phyloP scores from a whole-genome alignment of 306 rosid species.

The Argentina anserina region DNA sequence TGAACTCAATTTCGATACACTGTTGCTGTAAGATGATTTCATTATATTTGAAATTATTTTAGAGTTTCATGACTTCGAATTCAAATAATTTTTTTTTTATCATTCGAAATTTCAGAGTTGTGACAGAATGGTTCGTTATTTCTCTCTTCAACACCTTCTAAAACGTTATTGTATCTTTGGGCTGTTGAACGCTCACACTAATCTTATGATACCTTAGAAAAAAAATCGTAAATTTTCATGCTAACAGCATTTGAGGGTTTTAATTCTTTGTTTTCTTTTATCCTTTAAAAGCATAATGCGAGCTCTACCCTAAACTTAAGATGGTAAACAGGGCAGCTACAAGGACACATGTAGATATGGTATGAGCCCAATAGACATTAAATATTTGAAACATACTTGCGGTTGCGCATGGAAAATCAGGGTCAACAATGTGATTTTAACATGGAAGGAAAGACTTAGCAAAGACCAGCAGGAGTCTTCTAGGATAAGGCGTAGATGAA shows the following conservation, averaged over 20 bases:
- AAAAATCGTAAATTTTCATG: not conserved
- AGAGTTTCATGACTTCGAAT: too few species aligned
- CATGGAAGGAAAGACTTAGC: not conserved
- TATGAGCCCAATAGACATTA: conserved; percentile 2
- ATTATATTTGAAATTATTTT: too few species aligned
- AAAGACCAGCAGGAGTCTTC: not conserved
- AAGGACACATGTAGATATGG: not conserved
- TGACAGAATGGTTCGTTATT: not conserved
- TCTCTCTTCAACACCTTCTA: not conserved
- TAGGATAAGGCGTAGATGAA: conserved; percentile 2
- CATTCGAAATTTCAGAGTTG: too few species aligned
- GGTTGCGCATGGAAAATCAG: not conserved
- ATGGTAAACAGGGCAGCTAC: conserved; percentile 1
- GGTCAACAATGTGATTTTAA: not conserved
- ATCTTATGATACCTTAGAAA: not conserved
- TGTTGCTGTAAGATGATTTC: too few species aligned
- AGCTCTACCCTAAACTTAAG: conserved; percentile 1
- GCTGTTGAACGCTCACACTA: not conserved
- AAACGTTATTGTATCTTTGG: not conserved
- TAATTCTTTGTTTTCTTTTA: not conserved
- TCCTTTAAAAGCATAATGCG: not conserved
- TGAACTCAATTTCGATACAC: too few species aligned
- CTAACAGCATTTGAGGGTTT: not conserved
- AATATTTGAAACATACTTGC: conserved; percentile 4
- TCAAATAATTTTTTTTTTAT: too few species aligned